Evolutionary conservation across 495 filamentous ascomycete species (phyloP).

Genomic region (Trichoderma erinaceum): DNA sequence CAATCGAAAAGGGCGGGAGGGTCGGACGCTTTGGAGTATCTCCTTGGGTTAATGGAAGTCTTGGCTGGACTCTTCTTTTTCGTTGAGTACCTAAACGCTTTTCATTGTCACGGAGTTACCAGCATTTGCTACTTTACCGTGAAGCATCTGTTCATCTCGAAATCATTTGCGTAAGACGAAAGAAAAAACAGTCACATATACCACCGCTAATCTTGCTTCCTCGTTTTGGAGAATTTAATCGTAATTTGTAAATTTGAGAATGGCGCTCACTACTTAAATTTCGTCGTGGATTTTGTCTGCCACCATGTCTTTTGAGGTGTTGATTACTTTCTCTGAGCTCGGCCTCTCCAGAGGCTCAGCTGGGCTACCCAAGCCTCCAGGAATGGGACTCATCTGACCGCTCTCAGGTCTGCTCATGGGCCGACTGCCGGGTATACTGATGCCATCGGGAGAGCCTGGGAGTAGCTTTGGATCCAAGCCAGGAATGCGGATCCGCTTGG

Average conservation of each 20-base stretch:
- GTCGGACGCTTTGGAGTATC: neutral
- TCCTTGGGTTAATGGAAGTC: neutral
- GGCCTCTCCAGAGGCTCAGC: constrained; percentile 32
- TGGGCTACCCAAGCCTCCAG: constrained; percentile 29
- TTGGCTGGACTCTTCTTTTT: neutral
- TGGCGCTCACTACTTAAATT: neutral
- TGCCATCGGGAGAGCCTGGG: constrained; percentile 73
- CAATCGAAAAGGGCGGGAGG: neutral
- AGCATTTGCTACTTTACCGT: neutral
- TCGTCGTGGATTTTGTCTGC: constrained; percentile 43
- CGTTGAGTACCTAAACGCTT: neutral
- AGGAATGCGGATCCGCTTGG: constrained; percentile 67
- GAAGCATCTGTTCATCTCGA: neutral
- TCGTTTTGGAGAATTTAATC: neutral
- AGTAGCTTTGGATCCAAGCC: constrained; percentile 41
- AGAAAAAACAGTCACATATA: neutral
- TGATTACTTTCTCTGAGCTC: constrained; percentile 38
- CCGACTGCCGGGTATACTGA: constrained; percentile 56
- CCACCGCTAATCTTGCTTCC: neutral
- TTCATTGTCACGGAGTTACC: neutral
- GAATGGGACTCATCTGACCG: constrained; percentile 27
- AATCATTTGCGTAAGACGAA: neutral
- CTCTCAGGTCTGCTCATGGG: constrained; percentile 17
- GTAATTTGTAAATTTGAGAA: neutral
- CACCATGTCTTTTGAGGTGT: constrained; percentile 39